phyloP scores from a whole-genome alignment of 1,284 basidiomycete species.

The Melampsora larici-populina region DNA sequence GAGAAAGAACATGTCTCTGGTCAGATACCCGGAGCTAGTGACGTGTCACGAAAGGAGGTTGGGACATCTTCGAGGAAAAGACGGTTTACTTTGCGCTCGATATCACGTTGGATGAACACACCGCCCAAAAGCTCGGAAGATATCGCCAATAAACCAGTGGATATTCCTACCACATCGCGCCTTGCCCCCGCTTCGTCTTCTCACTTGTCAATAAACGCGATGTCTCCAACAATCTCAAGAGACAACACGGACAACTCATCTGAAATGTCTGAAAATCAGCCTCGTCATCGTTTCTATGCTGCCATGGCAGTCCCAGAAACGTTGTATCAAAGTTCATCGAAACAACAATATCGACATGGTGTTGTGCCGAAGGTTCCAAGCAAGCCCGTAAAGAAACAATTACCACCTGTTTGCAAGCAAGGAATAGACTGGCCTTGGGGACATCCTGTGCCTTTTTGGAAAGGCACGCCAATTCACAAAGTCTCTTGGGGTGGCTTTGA shows the following conservation, averaged over 20 bases:
- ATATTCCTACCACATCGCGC: background rate
- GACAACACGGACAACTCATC: slow-evolving; percentile 20
- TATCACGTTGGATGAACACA: background rate
- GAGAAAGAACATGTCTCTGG: background rate
- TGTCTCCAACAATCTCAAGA: background rate
- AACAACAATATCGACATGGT: slow-evolving; percentile 10
- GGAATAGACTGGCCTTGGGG: slow-evolving; percentile 47
- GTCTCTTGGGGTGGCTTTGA: slow-evolving; percentile 49
- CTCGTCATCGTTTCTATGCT: slow-evolving; percentile 3
- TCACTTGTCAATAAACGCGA: background rate
- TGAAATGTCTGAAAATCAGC: slow-evolving; percentile 8
- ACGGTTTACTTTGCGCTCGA: background rate
- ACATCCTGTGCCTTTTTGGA: slow-evolving; percentile 46
- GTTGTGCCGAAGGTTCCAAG: background rate
- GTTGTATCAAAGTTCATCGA: background rate
- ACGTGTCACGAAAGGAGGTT: background rate
- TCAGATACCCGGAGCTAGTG: background rate
- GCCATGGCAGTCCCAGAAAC: background rate
- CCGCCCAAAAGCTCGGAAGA: background rate
- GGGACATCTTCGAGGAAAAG: slow-evolving; percentile 7
- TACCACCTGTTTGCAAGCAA: slow-evolving; percentile 42
- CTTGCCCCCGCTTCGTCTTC: slow-evolving; percentile 3
- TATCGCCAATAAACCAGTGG: background rate
- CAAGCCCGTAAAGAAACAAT: slow-evolving; percentile 3
- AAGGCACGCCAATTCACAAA: slow-evolving; percentile 45